These are phyloP conservation scores for Leptographium flavum DNA, from an alignment of 2,329 filamentous ascomycete genomes.

Conservation along the genomic window DNA sequence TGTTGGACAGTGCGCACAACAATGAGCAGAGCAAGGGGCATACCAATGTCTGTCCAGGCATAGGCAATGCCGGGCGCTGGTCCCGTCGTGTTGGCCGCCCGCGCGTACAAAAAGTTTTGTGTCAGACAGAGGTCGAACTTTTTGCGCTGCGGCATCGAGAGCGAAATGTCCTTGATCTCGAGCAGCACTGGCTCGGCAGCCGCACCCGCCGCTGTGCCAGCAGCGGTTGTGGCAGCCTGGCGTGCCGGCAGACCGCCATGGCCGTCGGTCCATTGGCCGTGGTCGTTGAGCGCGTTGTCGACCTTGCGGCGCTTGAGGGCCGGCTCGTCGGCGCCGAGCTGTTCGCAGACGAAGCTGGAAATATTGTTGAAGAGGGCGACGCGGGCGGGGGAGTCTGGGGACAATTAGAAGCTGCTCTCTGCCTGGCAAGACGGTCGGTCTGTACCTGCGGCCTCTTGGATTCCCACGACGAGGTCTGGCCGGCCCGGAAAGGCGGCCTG, in stretches of 20 bases:
- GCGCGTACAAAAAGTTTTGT: slow-evolving; percentile 41
- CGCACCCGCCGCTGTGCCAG: slow-evolving; percentile 4
- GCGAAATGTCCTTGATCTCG: slow-evolving; percentile 50
- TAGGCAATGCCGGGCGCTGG: slow-evolving; percentile 41
- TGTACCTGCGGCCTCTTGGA: slow-evolving; percentile 36
- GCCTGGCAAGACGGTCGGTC: neutral
- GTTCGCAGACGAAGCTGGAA: slow-evolving; percentile 31
- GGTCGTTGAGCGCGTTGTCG: slow-evolving; percentile 19
- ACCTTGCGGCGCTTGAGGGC: slow-evolving; percentile 38
- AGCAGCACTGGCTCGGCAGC: slow-evolving; percentile 38
- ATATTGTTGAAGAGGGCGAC: slow-evolving; percentile 44
- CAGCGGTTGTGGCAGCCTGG: slow-evolving; percentile 10
- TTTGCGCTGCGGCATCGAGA: slow-evolving; percentile 54
- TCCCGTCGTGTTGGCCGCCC: slow-evolving; percentile 33
- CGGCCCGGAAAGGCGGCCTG: slow-evolving; percentile 37
- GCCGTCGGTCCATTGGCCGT: slow-evolving; percentile 4
- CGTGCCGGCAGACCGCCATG: slow-evolving; percentile 10
- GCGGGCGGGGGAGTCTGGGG: slow-evolving; percentile 33
- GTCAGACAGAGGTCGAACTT: slow-evolving; percentile 54
- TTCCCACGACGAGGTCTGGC: slow-evolving; percentile 40
- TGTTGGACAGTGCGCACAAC: too few species aligned
- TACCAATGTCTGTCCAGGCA: slow-evolving; percentile 49
- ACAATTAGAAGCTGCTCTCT: neutral
- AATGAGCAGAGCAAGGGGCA: too few species aligned
- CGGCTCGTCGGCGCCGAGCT: slow-evolving; percentile 14